Conservation (phyloP, 1,284 basidiomycete genomes). For the Erythrobasidium hasegawianum region DNA sequence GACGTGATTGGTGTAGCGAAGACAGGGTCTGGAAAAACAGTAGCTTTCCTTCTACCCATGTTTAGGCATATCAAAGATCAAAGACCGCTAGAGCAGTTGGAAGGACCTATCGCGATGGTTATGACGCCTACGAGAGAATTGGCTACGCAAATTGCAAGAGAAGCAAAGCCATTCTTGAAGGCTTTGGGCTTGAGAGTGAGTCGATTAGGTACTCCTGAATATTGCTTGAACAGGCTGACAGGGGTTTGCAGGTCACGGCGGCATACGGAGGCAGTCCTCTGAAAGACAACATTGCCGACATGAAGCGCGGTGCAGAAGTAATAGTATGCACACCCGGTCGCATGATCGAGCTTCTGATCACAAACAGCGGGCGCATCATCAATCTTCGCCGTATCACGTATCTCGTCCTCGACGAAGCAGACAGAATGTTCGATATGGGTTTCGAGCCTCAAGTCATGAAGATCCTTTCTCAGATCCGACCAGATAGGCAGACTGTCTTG, state of each 20-base stretch:
- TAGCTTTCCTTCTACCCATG: slow-evolving; percentile 90
- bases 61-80: slow-evolving; percentile 99
- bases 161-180: slow-evolving; percentile 93
- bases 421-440: slow-evolving; percentile 99
- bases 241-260: slow-evolving; percentile 73
- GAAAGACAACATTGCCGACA: slow-evolving; percentile 96
- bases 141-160: slow-evolving; percentile 93
- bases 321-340: slow-evolving; percentile 98
- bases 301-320: slow-evolving; percentile 98
- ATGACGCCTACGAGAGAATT: slow-evolving; percentile 98
- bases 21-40: slow-evolving; percentile 93
- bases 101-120: slow-evolving; percentile 91
- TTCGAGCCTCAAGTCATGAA: slow-evolving; percentile 99
- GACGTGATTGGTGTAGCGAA: slow-evolving; percentile 99
- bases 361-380: slow-evolving; percentile 95
- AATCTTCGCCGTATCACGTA: slow-evolving; percentile 97
- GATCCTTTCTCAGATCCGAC: slow-evolving; percentile 96
- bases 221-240: no score
- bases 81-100: slow-evolving; percentile 84
- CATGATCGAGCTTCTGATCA: slow-evolving; percentile 97
- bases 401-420: slow-evolving; percentile 96
- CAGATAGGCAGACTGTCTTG: slow-evolving; percentile 94
- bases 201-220: no score
- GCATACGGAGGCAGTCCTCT: slow-evolving; percentile 97
- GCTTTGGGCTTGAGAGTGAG: slow-evolving; percentile 78